Base-by-base conservation (phyloP, 306 rosid genomes). In the Arachis hypogaea region DNA sequence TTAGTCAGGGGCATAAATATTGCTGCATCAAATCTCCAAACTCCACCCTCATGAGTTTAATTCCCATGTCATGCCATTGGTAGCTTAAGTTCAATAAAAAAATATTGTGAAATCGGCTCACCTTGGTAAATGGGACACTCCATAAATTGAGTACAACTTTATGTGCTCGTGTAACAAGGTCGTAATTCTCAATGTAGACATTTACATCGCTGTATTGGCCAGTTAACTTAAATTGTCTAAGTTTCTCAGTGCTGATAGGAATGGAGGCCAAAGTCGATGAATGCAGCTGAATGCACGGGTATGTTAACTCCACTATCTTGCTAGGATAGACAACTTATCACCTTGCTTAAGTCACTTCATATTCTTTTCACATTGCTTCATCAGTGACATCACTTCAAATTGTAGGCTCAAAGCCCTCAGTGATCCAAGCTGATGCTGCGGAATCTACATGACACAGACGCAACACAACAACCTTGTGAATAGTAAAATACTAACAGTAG, bases 121-220 rank as follows among this genome's bases (percentile, higher is more conserved):
- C 97, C 97, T 86, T 92, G 66, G 96, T 78, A 79, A 93, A 93
- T 14, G 98, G 94, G 59, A 88, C 73, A 80, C 98, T 93, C 98
- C 97, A 93, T 68, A 88, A 84, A 79, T 97, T 89, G 69, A 93
- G 97, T 82, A 93, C 81, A 80, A 93, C 82, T 82, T 82, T 89
- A 77, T 93, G 98, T 9, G 85, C 82, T 65, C 43, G 87, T 38
- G 84, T 86, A 77, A 91, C 74, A 60, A 89, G 86, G 11, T 88
- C 97, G 45, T 78, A 78, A 75, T 85, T 82, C 59, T 89, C 93
- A 58, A 93, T 84, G 70, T 80, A 69, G 55, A 93, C 81, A 73
- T 71, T 77, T 51, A 89, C 88, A 56, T 93, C 96, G 67, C 96
- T 85, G 87, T 75, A 91, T 75, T 88, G 81, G 64, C 93, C 88